Evolutionary conservation across 176 grass and related monocot genomes (phyloP), one percentile per base, ranked within the genome.

Genomic region (Carex cristatella): DNA sequence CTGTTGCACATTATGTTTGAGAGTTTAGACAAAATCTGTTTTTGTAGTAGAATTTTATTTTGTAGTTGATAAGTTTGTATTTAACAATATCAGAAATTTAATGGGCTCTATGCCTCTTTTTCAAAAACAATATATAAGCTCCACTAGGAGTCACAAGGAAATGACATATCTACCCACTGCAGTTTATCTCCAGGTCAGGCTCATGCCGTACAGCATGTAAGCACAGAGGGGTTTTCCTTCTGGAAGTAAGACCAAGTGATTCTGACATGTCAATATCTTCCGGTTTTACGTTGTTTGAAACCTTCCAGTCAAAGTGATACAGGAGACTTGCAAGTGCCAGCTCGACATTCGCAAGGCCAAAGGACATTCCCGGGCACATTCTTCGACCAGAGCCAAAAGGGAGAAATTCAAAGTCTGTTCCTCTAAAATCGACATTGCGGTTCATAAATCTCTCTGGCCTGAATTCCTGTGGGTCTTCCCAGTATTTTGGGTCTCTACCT

Each of bases 361-460:
- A 76, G 11, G n/a, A 9, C 13, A 85, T 51, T 5, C 73, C 86
- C 0, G 86, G 66, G 40, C 89, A 88, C 2, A 85, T 88, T 33
- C 89, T 91, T 10, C 77, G 74, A 9, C 89, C 89, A 11, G 65
- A 65, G 18, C 89, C 86, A 54, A 88, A 91, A 0, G 83, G 86
- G 6, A 91, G 2, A 23, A 86, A 83, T 51, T 87, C 89, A 12
- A 88, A 86, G 5, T 79, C 33, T 0, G 33, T 32, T 4, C 86
- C 83, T 37, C 82, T 74, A 53, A 85, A 83, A 54, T 91, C 87
- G 1, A 81, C 3, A 10, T 13, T 37, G 61, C 15, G 68, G 23
- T 13, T 60, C 23, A 76, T 37, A 23, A 89, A 91, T 62, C 84
- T 61, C 57, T 89, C 84, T 0, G 84, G 90, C 9, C 80, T 68